These are phyloP conservation scores for Ophiostoma novo-ulmi DNA, from an alignment of 2,329 filamentous ascomycete species.

Conservation along the genomic window DNA sequence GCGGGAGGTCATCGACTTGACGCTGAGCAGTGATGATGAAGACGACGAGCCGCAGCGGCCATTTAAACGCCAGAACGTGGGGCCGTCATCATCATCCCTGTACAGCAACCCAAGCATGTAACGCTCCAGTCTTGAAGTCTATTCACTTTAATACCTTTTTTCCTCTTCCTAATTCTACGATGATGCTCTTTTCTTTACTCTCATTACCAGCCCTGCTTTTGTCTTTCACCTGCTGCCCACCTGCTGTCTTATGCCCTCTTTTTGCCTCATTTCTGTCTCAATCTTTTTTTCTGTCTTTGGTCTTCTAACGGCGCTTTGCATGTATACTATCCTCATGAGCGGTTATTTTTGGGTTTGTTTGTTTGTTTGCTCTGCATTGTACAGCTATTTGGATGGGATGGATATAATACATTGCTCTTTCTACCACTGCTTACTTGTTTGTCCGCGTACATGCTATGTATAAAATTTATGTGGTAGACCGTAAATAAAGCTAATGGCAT, in stretches of 20 bases:
- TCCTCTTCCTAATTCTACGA: not conserved
- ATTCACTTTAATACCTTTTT: not conserved
- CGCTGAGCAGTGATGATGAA: constrained; percentile 52
- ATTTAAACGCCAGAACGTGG: constrained; percentile 42
- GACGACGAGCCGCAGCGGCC: constrained; percentile 37
- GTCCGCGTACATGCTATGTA: not conserved
- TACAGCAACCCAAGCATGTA: not conserved
- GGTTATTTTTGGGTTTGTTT: not conserved
- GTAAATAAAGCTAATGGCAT: too few species aligned
- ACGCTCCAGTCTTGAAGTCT: not conserved
- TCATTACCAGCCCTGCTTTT: not conserved
- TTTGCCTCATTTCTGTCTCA: not conserved
- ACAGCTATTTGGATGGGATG: not conserved
- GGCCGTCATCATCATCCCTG: not conserved
- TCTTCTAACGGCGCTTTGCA: not conserved
- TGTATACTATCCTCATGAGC: constrained; percentile 10
- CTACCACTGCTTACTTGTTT: not conserved
- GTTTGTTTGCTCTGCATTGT: not conserved
- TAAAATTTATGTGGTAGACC: too few species aligned
- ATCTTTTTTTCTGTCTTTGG: not conserved
- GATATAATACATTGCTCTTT: not conserved
- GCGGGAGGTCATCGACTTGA: constrained; percentile 55
- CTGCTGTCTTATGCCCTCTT: not conserved
- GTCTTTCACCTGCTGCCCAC: not conserved
- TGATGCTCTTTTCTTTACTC: not conserved